Percentiles rank a stretch among this genome's conserved stretches.
phyloP scores from a whole-genome alignment of 2,329 filamentous ascomycete genomes.

The Colletotrichum nymphaeae region DNA sequence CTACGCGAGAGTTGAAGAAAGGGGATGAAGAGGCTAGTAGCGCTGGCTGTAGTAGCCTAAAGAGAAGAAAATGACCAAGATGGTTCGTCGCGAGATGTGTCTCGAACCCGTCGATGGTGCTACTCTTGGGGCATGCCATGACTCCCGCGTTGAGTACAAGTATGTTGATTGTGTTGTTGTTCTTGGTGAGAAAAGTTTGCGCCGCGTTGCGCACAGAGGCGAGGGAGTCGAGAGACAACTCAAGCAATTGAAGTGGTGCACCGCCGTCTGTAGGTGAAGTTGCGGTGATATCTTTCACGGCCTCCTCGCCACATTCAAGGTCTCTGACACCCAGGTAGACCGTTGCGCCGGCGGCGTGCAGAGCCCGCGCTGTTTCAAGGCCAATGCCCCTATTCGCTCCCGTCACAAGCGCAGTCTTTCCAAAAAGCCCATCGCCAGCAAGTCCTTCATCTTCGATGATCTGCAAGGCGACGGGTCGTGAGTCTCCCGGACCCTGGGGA shows the following conservation, averaged over 20 bases:
- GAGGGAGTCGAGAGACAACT: slow-evolving; percentile 30
- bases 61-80: slow-evolving; percentile 64
- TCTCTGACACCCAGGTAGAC: slow-evolving; percentile 51
- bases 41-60: slow-evolving; percentile 59
- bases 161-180: slow-evolving; percentile 48
- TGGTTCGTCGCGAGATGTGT: slow-evolving; percentile 64
- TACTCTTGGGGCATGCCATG: slow-evolving; percentile 44
- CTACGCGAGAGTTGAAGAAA: slow-evolving; percentile 56
- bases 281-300: too few relatives aligned
- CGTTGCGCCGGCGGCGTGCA: slow-evolving; percentile 49
- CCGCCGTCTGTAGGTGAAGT: too few relatives aligned
- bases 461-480: slow-evolving; percentile 46
- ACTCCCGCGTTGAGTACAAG: slow-evolving; percentile 57
- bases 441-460: slow-evolving; percentile 46
- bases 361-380: slow-evolving; percentile 50
- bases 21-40: slow-evolving; percentile 52
- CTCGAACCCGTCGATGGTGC: slow-evolving; percentile 40
- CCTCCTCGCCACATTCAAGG: too few relatives aligned
- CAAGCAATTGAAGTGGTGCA: neutral
- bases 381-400: slow-evolving; percentile 51
- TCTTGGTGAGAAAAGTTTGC: slow-evolving; percentile 42
- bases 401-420: slow-evolving; percentile 51
- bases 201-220: slow-evolving; percentile 43
- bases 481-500: slow-evolving; percentile 43
- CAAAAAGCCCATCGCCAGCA: slow-evolving; percentile 38